Evolutionary conservation across 768 basidiomycete species (phyloP), one percentile per base, ranked within the genome.

Genomic region (Suillus subalutaceus): DNA sequence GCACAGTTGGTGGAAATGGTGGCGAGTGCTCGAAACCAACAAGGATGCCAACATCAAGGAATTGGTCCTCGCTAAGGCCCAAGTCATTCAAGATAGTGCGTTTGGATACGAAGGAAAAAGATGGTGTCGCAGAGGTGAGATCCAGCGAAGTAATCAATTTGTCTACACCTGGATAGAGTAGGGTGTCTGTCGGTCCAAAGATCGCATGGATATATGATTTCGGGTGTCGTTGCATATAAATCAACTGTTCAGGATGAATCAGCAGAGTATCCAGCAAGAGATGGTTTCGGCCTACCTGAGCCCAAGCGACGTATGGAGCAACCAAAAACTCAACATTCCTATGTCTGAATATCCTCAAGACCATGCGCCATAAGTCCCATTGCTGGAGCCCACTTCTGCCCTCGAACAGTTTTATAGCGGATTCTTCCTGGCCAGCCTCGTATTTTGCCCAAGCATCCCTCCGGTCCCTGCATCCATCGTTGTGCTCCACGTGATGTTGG

Each of bases 191-290:
- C 20, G 97, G 89, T 6, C 93, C 96, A 77, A 88, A 97, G 71
- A 98, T 90, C 26, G 97, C 90, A 73, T 99, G 96, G 69, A 97
- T 92, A 79, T 98, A 99, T 6, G 90, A 86, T 77, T 97, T 97
- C 38, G 88, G 83, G 79, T 99, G 97, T 63, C 93, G 90, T 78
- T 95, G 91, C 44, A 99, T 88, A 82, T 98, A 99, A 69, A 96
- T 91, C 75, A 99, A 84, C 96, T 60, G 13, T 98, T 73, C 43
- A 68, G 7, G 16, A n/a, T 12, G 20, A 13, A 37, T 77, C 30
- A 76, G 66, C 32, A 4, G 6, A 8, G 38, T 2, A 20, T 41
- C 41, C 16, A 35, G n/a, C 26, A n/a, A 44, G 38, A 48, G 18
- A 30, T n/a, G 53, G 53, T 37, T 52, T 41, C 63, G 48, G 83